Conservation (phyloP, 2,329 filamentous ascomycete species). For the Xylaria sp. region DNA sequence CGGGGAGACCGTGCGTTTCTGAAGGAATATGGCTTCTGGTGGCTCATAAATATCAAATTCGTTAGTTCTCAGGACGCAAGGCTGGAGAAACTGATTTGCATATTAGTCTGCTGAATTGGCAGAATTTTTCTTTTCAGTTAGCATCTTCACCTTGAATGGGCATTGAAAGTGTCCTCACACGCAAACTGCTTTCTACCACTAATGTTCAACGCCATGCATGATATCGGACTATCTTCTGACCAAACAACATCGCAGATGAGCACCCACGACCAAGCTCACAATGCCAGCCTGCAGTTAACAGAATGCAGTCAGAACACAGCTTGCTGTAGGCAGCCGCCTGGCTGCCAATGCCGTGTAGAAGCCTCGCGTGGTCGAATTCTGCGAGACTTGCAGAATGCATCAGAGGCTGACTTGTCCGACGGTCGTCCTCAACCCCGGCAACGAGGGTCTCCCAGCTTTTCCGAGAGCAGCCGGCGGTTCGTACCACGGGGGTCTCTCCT, state of each 20-base stretch:
- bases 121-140: not conserved
- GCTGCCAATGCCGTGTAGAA: conserved; percentile 15
- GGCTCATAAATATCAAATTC: not conserved
- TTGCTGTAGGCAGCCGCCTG: not conserved
- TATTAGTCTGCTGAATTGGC: not conserved
- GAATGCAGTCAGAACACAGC: not conserved
- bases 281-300: not conserved
- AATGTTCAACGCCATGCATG: not conserved
- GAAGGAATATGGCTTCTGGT: not conserved
- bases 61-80: not conserved
- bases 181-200: not conserved
- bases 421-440: not conserved
- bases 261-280: not conserved
- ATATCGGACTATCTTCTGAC: not conserved
- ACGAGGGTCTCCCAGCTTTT: not conserved
- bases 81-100: not conserved
- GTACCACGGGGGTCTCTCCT: conserved; percentile 17
- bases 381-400: conserved; percentile 10
- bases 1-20: not conserved
- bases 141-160: not conserved
- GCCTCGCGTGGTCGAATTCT: conserved; percentile 26
- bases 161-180: not conserved
- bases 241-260: conserved; percentile 1
- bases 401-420: conserved; percentile 18
- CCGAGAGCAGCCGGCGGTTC: conserved; percentile 17